These are phyloP conservation scores for Lagenidium giganteum DNA, from an alignment of 352 stramenopile species.

Conservation along the genomic window DNA sequence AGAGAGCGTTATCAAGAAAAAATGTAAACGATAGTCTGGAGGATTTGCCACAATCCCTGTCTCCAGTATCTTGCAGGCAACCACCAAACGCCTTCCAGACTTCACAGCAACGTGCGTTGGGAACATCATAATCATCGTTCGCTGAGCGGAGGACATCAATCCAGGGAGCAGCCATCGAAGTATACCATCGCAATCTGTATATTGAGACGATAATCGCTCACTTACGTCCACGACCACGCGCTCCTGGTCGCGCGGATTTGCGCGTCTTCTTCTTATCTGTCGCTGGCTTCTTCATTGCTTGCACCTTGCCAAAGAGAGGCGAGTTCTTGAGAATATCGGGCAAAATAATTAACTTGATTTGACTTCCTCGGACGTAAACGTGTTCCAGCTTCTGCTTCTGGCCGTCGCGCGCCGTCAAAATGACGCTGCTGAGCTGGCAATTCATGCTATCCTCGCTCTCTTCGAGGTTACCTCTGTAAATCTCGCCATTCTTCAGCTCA, in stretches of 20 bases:
- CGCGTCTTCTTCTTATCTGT: conserved; percentile 50
- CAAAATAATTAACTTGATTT: conserved; percentile 97
- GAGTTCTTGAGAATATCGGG: conserved; percentile 97
- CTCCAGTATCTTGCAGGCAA: too few relatives aligned
- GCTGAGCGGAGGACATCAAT: too few relatives aligned
- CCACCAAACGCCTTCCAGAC: too few relatives aligned
- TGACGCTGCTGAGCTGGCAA: conserved; percentile 92
- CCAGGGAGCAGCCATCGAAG: too few relatives aligned
- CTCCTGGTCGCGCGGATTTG: conserved; percentile 16
- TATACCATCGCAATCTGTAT: too few relatives aligned
- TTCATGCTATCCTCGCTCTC: conserved; percentile 97
- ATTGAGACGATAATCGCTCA: too few relatives aligned
- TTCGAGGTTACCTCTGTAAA: conserved; percentile 77
- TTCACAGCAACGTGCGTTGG: too few relatives aligned
- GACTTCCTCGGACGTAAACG: conserved; percentile 94
- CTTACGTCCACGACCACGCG: too few relatives aligned
- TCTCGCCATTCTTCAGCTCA: conserved; percentile 87
- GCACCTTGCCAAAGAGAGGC: conserved; percentile 95
- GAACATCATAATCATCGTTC: too few relatives aligned
- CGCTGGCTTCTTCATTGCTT: conserved; percentile 74
- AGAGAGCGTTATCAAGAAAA: too few relatives aligned
- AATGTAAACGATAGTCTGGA: too few relatives aligned
- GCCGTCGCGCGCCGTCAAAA: conserved; percentile 81
- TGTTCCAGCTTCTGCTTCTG: conserved; percentile 78
- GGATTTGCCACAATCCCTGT: too few relatives aligned